A percentile compares a stretch with the other conserved stretches of the same genome.
Evolutionary conservation across 176 grass and related monocot genomes (phyloP).

Genomic region (Bothriochloa decipiens): DNA sequence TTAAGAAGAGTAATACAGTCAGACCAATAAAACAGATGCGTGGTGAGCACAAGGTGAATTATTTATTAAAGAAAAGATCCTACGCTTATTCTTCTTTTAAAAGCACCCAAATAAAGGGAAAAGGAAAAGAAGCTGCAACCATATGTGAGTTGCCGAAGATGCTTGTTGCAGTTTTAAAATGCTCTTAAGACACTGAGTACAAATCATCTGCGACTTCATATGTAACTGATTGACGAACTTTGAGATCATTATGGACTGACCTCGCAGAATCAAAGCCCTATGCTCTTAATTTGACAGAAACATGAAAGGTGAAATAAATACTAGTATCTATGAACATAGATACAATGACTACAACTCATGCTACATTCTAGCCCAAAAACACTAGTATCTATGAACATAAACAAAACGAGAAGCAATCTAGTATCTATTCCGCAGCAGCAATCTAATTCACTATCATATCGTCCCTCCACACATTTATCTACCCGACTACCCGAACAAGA

Average conservation of each 20-base stretch:
- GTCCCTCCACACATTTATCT: too few species aligned
- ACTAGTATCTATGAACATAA: too few species aligned
- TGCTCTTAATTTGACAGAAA: background rate
- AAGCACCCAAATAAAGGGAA: background rate
- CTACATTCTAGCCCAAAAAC: background rate
- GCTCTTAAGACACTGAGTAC: background rate
- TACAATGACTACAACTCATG: too few species aligned
- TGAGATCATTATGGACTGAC: background rate
- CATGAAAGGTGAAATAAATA: background rate
- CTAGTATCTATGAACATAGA: background rate
- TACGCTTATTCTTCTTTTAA: background rate
- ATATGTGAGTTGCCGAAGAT: background rate
- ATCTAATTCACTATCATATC: too few species aligned
- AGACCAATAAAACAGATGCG: slow-evolving; percentile 36
- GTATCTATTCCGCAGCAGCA: too few species aligned
- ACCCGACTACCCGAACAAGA: too few species aligned
- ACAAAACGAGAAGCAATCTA: too few species aligned
- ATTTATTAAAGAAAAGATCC: slow-evolving; percentile 26
- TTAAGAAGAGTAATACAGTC: background rate
- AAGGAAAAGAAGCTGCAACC: background rate
- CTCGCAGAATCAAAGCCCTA: background rate
- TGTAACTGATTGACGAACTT: background rate
- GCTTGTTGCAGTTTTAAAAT: background rate
- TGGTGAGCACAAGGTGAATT: slow-evolving; percentile 68
- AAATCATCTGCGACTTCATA: background rate